Conservation (phyloP, 768 basidiomycete genomes). For the Agrocybe pediades region DNA sequence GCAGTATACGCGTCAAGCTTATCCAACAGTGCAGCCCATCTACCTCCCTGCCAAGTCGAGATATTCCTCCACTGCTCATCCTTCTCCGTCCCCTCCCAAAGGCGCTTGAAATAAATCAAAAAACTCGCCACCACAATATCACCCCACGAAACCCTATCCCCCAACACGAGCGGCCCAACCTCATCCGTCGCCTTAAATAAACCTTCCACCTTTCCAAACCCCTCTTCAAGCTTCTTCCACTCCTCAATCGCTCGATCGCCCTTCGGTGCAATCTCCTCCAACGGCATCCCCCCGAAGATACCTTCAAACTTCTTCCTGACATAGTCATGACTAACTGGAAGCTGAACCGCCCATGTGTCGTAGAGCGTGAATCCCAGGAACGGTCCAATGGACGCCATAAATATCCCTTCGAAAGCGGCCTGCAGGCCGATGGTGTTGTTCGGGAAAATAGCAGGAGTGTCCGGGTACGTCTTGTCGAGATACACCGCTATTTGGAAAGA, state of each 20-base stretch:
- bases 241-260: slow-evolving; percentile 31
- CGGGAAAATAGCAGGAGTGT: not conserved
- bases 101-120: slow-evolving; percentile 27
- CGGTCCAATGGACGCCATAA: not conserved
- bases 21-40: slow-evolving; percentile 20
- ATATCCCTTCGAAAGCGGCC: not conserved
- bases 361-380: not conserved
- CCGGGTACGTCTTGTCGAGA: slow-evolving; percentile 2
- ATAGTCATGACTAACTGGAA: not conserved
- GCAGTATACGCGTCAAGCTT: not conserved
- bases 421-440: not conserved
- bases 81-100: slow-evolving; percentile 33
- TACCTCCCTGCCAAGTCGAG: slow-evolving; percentile 33
- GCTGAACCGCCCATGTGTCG: not conserved
- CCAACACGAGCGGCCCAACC: slow-evolving; percentile 31
- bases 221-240: slow-evolving; percentile 34
- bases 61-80: slow-evolving; percentile 40
- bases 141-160: slow-evolving; percentile 35
- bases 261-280: slow-evolving; percentile 33
- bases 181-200: slow-evolving; percentile 27
- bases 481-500: not conserved
- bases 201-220: slow-evolving; percentile 21
- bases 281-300: slow-evolving; percentile 9
- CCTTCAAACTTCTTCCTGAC: not conserved
- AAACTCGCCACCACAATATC: slow-evolving; percentile 38